A percentile compares a stretch with the other conserved stretches of the same genome.
phyloP scores from a whole-genome alignment of 2,329 filamentous ascomycete species.

The Uncinocarpus reesii region DNA sequence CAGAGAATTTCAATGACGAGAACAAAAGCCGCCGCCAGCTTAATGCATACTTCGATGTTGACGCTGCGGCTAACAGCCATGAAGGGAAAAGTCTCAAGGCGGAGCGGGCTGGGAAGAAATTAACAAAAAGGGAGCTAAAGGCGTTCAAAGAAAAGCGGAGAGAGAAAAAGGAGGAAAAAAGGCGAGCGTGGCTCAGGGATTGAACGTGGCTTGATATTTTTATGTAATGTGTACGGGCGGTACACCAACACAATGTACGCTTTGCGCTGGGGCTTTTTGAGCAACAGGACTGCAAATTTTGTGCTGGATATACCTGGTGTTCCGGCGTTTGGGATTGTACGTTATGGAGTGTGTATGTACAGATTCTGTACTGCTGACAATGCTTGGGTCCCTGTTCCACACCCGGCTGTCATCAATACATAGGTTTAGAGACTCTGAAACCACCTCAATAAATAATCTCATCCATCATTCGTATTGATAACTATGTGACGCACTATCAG shows the following conservation, averaged over 20 bases:
- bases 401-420: background rate
- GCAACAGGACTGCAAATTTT: background rate
- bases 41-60: constrained; percentile 91
- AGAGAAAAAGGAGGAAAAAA: constrained; percentile 87
- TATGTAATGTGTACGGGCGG: background rate
- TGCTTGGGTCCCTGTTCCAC: background rate
- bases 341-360: too few relatives aligned
- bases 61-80: constrained; percentile 82
- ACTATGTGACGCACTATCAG: too few relatives aligned
- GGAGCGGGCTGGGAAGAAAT: constrained; percentile 74
- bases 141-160: constrained; percentile 82
- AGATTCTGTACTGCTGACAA: background rate
- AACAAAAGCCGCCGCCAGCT: constrained; percentile 80
- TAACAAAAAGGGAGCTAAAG: constrained; percentile 77
- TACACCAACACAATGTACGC: too few relatives aligned
- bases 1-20: constrained; percentile 74
- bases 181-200: constrained; percentile 80
- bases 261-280: background rate
- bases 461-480: too few relatives aligned
- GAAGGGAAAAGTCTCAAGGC: constrained; percentile 85
- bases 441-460: background rate
- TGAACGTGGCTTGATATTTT: constrained; percentile 36
- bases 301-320: constrained; percentile 10
- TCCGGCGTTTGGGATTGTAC: constrained; percentile 7
- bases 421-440: background rate